Evolutionary conservation across 306 rosid genomes (phyloP).

Genomic region (Vigna unguiculata): DNA sequence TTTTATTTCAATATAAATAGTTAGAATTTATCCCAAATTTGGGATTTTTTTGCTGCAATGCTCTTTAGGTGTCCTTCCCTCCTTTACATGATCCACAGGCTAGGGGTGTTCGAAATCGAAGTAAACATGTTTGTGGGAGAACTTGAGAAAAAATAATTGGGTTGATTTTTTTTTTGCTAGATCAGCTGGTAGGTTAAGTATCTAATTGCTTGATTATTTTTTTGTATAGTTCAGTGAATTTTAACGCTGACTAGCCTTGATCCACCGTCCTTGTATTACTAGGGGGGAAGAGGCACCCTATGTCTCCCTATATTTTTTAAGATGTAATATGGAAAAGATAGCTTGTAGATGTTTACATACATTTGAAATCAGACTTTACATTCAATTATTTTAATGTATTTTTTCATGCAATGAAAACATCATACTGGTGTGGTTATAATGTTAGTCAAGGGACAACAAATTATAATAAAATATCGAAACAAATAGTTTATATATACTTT

Average conservation of each 20-base stretch:
- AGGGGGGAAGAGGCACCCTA: neutral
- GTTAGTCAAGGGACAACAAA: neutral
- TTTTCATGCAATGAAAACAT: too few relatives aligned
- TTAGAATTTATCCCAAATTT: slow-evolving; percentile 1
- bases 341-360: neutral
- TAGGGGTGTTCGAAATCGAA: neutral
- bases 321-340: too few relatives aligned
- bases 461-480: neutral
- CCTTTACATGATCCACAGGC: slow-evolving; percentile 18
- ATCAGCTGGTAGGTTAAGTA: neutral
- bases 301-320: neutral
- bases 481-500: too few relatives aligned
- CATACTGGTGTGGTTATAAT: neutral
- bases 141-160: neutral
- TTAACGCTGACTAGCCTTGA: too few relatives aligned
- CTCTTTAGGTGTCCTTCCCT: slow-evolving; percentile 2
- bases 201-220: neutral
- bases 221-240: too few relatives aligned
- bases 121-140: neutral
- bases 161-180: neutral
- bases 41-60: neutral
- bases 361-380: too few relatives aligned
- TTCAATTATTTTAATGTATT: neutral
- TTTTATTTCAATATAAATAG: neutral
- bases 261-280: neutral